phyloP scores from a whole-genome alignment of 106 monocot genomes.

The Triglochin maritima region DNA sequence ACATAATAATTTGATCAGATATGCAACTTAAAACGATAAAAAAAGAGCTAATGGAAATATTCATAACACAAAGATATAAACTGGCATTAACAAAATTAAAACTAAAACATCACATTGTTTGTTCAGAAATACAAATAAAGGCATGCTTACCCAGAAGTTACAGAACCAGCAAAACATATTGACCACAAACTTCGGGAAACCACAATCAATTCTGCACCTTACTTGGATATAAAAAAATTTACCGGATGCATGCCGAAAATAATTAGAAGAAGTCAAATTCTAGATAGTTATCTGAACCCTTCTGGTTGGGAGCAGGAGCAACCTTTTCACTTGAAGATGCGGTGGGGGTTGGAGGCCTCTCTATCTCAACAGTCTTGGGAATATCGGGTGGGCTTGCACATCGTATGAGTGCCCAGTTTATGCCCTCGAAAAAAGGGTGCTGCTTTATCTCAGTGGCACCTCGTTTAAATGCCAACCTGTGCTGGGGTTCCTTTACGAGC shows the following conservation, averaged over 20 bases:
- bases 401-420: slow-evolving; percentile 19
- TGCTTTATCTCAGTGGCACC: slow-evolving; percentile 21
- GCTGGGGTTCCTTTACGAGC: slow-evolving; percentile 17
- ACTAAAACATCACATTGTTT: too few species aligned
- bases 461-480: slow-evolving; percentile 11
- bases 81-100: too few species aligned
- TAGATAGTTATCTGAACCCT: slow-evolving; percentile 4
- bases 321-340: slow-evolving; percentile 7
- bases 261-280: slow-evolving; percentile 14
- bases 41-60: too few species aligned
- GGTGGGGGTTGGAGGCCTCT: neutral
- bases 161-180: too few species aligned
- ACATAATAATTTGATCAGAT: too few species aligned
- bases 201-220: neutral
- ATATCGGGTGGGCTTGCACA: slow-evolving; percentile 14
- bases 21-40: too few species aligned
- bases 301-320: slow-evolving; percentile 1
- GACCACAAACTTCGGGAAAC: too few species aligned
- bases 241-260: neutral
- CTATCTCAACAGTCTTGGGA: slow-evolving; percentile 7
- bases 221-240: neutral
- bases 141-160: too few species aligned
- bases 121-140: too few species aligned
- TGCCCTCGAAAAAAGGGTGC: slow-evolving; percentile 17
- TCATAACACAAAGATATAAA: too few species aligned